Conservation (phyloP, 106 monocot genomes). For the Cymbidium sinense region DNA sequence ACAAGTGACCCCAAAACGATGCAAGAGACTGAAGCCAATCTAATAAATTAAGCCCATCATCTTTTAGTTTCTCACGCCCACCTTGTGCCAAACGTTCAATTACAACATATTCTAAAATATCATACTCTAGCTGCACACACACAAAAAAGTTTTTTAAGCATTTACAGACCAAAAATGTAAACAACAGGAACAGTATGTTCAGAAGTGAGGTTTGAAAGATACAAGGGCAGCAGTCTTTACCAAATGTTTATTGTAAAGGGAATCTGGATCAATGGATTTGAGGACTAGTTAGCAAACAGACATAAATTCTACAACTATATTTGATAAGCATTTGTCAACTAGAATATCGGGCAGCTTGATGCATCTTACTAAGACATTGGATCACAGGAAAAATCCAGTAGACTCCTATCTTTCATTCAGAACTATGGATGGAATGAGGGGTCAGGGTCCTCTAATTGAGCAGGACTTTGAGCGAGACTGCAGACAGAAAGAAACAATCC, state of each 20-base stretch:
- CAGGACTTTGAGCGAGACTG: no score
- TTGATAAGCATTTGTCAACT: no score
- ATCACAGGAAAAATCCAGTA: no score
- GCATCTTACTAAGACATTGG: no score
- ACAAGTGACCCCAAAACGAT: slow-evolving; percentile 99
- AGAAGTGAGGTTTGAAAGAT: not conserved
- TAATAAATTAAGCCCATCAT: slow-evolving; percentile 93
- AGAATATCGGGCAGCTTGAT: no score
- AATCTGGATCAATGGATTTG: not conserved
- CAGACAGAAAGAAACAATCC: no score
- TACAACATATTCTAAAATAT: slow-evolving; percentile 94
- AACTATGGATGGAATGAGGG: no score
- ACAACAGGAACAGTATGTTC: not conserved
- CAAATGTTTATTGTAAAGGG: not conserved
- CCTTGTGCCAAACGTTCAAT: slow-evolving; percentile 93
- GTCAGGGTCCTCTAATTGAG: no score
- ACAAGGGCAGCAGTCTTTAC: not conserved
- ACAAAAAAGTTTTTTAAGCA: not conserved
- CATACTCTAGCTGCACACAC: slow-evolving; percentile 80
- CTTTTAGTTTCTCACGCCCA: slow-evolving; percentile 94
- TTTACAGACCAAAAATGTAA: slow-evolving; percentile 1
- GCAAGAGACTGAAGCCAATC: slow-evolving; percentile 99
- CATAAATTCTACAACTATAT: no score
- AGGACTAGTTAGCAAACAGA: not conserved
- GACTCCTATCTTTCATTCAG: no score